phyloP scores from a whole-genome alignment of 2,329 filamentous ascomycete genomes.

The Venturia carpophila region DNA sequence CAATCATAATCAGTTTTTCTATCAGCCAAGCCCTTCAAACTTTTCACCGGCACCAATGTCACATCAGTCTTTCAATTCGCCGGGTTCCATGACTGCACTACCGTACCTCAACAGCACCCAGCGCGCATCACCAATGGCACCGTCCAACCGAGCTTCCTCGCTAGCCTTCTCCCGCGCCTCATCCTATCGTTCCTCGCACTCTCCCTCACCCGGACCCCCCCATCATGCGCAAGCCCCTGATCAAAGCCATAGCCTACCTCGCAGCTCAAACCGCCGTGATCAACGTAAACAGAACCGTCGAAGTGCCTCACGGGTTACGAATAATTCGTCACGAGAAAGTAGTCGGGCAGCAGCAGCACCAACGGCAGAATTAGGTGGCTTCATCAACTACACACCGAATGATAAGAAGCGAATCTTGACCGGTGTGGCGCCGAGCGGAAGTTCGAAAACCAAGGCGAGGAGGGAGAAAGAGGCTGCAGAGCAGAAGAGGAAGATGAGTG shows the following conservation, averaged over 20 bases:
- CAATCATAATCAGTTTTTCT: not conserved
- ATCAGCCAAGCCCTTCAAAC: not conserved
- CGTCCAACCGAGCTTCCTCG: not conserved
- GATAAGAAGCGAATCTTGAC: slow-evolving; percentile 74
- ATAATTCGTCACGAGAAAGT: slow-evolving; percentile 1
- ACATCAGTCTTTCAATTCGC: not conserved
- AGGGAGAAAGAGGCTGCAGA: slow-evolving; percentile 82
- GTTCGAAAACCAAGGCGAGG: slow-evolving; percentile 87
- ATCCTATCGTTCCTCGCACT: not conserved
- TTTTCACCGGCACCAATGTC: slow-evolving; percentile 1
- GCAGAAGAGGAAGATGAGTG: slow-evolving; percentile 58
- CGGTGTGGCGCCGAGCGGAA: slow-evolving; percentile 85
- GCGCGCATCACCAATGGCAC: not conserved
- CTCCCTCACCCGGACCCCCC: not conserved
- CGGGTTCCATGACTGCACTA: not conserved
- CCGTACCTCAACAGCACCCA: not conserved
- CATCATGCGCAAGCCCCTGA: not conserved
- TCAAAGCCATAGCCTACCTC: not conserved
- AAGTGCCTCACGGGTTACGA: not conserved
- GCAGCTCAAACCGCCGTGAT: not conserved
- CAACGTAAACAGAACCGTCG: slow-evolving; percentile 7
- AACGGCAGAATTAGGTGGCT: slow-evolving; percentile 37
- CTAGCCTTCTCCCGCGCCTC: slow-evolving; percentile 1
- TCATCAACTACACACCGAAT: slow-evolving; percentile 83
- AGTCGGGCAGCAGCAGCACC: not conserved